Conservation (phyloP, 305 asterid genomes). For the Solanum hybrid region DNA sequence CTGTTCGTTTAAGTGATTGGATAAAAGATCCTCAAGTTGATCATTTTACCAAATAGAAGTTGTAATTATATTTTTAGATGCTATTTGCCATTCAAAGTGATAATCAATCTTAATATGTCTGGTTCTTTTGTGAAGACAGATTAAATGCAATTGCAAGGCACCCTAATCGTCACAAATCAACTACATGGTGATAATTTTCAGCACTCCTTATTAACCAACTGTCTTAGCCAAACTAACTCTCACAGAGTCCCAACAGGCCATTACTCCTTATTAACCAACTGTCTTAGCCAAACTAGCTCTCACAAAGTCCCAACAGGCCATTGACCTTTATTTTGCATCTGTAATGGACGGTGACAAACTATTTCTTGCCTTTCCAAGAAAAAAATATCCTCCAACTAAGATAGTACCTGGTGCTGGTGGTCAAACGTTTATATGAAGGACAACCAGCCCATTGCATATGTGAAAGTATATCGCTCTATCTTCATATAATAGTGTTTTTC, state of each 20-base stretch:
- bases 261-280: not conserved
- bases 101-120: not conserved
- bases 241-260: not conserved
- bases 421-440: not conserved
- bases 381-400: not conserved
- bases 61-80: not conserved
- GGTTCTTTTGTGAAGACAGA: not conserved
- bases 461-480: not conserved
- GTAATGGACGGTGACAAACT: not conserved
- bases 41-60: not conserved
- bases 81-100: not conserved
- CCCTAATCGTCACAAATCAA: not conserved
- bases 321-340: not conserved
- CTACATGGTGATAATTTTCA: not conserved
- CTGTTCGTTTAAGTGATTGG: not conserved
- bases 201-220: not conserved
- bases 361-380: not conserved
- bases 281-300: not conserved
- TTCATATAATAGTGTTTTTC: not conserved
- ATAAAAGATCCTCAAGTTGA: not conserved
- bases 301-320: not conserved
- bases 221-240: not conserved
- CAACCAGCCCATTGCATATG: not conserved
- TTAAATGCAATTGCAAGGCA: not conserved
- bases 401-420: not conserved